These are phyloP conservation scores for Neofusicoccum ribis DNA, from an alignment of 2,329 filamentous ascomycete species.

Conservation along the genomic window DNA sequence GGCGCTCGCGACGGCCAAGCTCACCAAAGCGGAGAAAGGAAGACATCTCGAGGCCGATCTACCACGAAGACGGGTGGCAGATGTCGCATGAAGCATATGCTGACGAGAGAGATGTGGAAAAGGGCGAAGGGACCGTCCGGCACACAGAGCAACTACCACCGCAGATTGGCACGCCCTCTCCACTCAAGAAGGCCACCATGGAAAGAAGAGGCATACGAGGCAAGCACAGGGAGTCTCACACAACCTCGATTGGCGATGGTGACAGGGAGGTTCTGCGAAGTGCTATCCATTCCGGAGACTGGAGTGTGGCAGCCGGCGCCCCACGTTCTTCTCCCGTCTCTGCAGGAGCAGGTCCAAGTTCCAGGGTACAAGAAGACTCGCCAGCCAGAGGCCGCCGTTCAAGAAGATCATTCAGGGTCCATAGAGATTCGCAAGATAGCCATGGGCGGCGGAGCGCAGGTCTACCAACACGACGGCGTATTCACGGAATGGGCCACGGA, in stretches of 20 bases:
- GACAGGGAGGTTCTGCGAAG: constrained; percentile 36
- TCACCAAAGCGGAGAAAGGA: constrained; percentile 24
- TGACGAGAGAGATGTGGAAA: constrained; percentile 40
- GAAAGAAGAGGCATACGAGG: not conserved
- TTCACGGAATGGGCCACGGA: constrained; percentile 34
- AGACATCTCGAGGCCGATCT: constrained; percentile 45
- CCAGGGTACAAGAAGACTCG: constrained; percentile 32
- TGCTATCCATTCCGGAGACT: constrained; percentile 33
- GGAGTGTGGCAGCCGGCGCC: constrained; percentile 25
- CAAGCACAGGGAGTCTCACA: constrained; percentile 35
- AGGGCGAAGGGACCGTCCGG: constrained; percentile 29
- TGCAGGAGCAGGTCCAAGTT: constrained; percentile 35
- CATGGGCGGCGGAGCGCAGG: constrained; percentile 26
- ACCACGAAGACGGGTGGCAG: constrained; percentile 31
- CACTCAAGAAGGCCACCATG: constrained; percentile 3
- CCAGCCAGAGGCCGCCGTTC: constrained; percentile 23
- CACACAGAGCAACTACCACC: constrained; percentile 39
- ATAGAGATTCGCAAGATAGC: constrained; percentile 27
- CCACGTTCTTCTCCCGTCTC: constrained; percentile 27
- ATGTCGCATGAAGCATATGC: constrained; percentile 23
- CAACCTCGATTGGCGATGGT: constrained; percentile 42
- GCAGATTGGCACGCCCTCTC: constrained; percentile 24
- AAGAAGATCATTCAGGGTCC: constrained; percentile 14
- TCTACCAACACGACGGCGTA: constrained; percentile 33
- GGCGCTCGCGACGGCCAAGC: constrained; percentile 22